phyloP scores from a whole-genome alignment of 1,284 basidiomycete species.

The Quambalaria eucalypti region DNA sequence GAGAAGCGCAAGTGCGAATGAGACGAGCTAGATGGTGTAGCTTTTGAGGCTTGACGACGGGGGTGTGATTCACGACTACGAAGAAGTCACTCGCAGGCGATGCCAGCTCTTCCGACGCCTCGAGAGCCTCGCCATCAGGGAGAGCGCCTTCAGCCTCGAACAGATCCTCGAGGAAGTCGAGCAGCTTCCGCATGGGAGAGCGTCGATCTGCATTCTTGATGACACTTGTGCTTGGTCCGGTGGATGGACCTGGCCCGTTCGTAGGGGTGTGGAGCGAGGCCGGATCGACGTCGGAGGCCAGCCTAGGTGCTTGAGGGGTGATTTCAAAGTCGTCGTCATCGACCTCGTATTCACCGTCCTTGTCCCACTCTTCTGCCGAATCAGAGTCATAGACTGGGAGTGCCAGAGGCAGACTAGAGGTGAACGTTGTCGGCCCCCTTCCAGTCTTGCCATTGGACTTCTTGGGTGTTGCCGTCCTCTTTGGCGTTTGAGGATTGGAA shows the following conservation, averaged over 20 bases:
- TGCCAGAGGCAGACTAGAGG: neutral
- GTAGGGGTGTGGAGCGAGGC: neutral
- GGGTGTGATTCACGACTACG: constrained; percentile 12
- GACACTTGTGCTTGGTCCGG: neutral
- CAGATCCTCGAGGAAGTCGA: constrained; percentile 66
- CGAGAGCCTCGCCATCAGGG: constrained; percentile 55
- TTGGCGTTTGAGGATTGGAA: neutral
- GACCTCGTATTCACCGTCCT: neutral
- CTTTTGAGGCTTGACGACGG: constrained; percentile 12
- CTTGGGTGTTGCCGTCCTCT: neutral
- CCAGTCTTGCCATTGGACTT: neutral
- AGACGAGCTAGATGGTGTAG: constrained; percentile 17
- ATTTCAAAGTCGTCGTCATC: neutral
- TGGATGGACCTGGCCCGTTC: neutral
- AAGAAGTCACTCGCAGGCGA: constrained; percentile 54
- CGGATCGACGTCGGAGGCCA: too few relatives aligned
- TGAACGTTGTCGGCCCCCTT: neutral
- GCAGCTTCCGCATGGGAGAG: constrained; percentile 62
- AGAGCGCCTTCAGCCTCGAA: constrained; percentile 79
- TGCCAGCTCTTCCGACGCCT: constrained; percentile 58
- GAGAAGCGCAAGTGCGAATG: neutral
- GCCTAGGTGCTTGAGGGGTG: neutral
- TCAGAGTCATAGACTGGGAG: neutral
- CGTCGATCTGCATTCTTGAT: constrained; percentile 48
- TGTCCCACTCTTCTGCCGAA: constrained; percentile 1